Percentiles rank a stretch among this genome's conserved stretches.
These are phyloP conservation scores for Paecilomyces formosus DNA, from an alignment of 2,329 filamentous ascomycete genomes.

Conservation along the genomic window DNA sequence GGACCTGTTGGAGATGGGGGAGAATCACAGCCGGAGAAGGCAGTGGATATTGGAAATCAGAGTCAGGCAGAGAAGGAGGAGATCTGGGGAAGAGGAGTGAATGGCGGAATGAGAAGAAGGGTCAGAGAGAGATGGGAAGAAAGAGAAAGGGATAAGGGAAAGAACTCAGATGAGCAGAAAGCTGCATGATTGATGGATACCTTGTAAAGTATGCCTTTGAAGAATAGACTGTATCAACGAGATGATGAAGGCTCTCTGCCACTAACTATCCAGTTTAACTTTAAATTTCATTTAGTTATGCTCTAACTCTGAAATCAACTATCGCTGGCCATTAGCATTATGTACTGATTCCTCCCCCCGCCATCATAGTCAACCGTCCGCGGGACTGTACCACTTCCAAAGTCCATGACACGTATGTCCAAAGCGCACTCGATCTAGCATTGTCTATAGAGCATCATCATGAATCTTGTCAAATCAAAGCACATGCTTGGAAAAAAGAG, in stretches of 20 bases:
- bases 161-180: background rate
- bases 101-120: conserved; percentile 33
- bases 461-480: background rate
- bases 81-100: conserved; percentile 34
- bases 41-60: background rate
- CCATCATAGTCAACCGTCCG: background rate
- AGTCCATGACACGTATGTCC: background rate
- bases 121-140: conserved; percentile 33
- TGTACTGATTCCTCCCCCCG: background rate
- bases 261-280: background rate
- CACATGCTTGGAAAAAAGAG: conserved; percentile 1
- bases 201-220: background rate
- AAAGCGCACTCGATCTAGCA: background rate
- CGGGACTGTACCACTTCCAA: background rate
- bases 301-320: background rate
- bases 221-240: background rate
- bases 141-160: conserved; percentile 10
- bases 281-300: background rate
- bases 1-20: conserved; percentile 11
- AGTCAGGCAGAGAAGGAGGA: conserved; percentile 18
- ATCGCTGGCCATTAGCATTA: background rate
- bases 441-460: background rate
- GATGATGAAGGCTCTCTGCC: background rate
- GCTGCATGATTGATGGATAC: background rate
- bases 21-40: conserved; percentile 1